phyloP scores from a whole-genome alignment of 208 protist species.

The Leishmania arabica region DNA sequence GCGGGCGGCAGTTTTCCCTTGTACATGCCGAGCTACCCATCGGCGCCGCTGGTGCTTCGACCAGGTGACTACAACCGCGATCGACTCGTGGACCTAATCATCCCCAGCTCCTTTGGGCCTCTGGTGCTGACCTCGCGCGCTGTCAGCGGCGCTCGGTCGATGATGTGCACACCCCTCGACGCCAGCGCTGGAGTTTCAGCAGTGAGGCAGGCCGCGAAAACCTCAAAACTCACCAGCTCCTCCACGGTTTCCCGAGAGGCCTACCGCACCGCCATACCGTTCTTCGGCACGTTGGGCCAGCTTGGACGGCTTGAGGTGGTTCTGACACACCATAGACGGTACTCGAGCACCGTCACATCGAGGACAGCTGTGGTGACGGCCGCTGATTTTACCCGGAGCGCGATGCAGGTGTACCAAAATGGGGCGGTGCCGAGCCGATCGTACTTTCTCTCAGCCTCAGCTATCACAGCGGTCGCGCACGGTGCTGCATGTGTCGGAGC shows the following conservation, averaged over 20 bases:
- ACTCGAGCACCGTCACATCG: conserved; percentile 26
- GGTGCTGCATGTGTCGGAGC: conserved; percentile 40
- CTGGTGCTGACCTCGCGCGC: conserved; percentile 41
- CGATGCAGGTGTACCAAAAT: conserved; percentile 39
- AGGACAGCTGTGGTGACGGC: neutral
- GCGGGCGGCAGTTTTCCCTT: conserved; percentile 4
- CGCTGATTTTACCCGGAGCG: neutral
- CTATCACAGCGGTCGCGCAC: conserved; percentile 38
- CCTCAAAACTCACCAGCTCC: neutral
- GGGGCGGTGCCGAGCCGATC: conserved; percentile 27
- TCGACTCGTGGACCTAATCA: conserved; percentile 53
- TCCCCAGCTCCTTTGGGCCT: conserved; percentile 65
- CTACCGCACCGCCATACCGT: conserved; percentile 42
- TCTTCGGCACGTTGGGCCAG: conserved; percentile 43
- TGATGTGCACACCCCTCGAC: conserved; percentile 26
- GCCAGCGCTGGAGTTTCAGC: conserved; percentile 5
- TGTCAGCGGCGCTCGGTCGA: conserved; percentile 4
- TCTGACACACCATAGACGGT: neutral
- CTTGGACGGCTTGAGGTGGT: conserved; percentile 50
- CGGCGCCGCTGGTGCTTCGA: conserved; percentile 52
- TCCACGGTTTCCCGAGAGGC: neutral
- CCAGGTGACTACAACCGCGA: conserved; percentile 66
- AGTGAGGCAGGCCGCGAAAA: conserved; percentile 8
- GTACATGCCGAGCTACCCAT: conserved; percentile 29
- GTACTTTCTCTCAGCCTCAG: conserved; percentile 50